Evolutionary conservation across 495 filamentous ascomycete species (phyloP).

Genomic region (Neurospora sp.): DNA sequence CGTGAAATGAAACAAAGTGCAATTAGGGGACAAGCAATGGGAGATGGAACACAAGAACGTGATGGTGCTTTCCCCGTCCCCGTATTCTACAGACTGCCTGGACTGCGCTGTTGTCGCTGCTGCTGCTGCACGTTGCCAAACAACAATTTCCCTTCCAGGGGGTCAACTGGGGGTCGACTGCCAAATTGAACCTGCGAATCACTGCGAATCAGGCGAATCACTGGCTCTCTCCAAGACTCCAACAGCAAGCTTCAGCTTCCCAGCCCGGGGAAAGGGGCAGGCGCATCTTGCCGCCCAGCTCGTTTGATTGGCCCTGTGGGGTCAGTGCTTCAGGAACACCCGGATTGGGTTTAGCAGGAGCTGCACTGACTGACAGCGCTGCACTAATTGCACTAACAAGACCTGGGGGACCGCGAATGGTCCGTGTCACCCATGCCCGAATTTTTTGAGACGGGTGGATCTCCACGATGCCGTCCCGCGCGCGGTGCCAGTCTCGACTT

Average conservation of each 20-base stretch:
- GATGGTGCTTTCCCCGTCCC: slow-evolving; percentile 21
- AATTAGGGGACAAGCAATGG: neutral
- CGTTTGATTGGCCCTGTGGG: slow-evolving; percentile 28
- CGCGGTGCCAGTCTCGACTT: neutral
- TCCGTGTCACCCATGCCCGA: slow-evolving; percentile 18
- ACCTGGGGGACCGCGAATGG: slow-evolving; percentile 7
- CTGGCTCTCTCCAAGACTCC: neutral
- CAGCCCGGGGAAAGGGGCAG: slow-evolving; percentile 33
- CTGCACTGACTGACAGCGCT: slow-evolving; percentile 7
- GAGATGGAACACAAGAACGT: slow-evolving; percentile 2
- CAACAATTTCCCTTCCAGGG: slow-evolving; percentile 40
- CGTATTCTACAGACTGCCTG: slow-evolving; percentile 12
- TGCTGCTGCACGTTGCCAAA: slow-evolving; percentile 18
- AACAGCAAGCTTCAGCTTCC: neutral
- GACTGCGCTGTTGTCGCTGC: neutral
- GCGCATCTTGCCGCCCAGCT: slow-evolving; percentile 14
- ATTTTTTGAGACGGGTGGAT: neutral
- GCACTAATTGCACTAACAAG: neutral
- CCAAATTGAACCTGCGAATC: slow-evolving; percentile 1
- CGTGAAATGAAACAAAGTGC: neutral
- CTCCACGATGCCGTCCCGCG: neutral
- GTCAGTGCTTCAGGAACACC: slow-evolving; percentile 24
- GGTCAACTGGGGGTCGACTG: slow-evolving; percentile 11
- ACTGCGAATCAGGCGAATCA: neutral
- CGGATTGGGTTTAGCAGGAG: slow-evolving; percentile 12